phyloP scores from a whole-genome alignment of 495 filamentous ascomycete species.

The Penicillium longicatenatum region DNA sequence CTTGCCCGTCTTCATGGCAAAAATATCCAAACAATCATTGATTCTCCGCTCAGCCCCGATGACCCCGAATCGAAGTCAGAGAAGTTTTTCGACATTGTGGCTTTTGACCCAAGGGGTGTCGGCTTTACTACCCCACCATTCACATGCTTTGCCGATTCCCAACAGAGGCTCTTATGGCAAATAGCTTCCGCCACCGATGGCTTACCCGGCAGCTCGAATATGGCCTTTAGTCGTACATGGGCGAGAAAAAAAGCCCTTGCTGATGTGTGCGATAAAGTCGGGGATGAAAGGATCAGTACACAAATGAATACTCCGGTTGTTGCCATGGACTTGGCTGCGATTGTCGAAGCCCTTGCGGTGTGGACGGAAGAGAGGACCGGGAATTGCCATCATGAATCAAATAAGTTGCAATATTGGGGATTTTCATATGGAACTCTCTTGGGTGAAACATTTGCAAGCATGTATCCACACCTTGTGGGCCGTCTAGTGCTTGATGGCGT shows the following conservation, averaged over 20 bases:
- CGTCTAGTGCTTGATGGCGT: constrained; percentile 1
- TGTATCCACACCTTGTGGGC: neutral
- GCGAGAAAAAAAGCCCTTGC: neutral
- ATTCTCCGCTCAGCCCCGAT: neutral
- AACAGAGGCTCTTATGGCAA: neutral
- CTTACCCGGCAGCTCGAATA: neutral
- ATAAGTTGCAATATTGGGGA: neutral
- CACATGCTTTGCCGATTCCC: neutral
- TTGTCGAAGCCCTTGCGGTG: neutral
- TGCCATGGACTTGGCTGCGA: neutral
- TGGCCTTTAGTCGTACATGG: neutral
- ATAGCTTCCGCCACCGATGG: neutral
- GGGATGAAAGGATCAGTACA: neutral
- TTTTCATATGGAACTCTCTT: neutral
- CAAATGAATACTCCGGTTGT: neutral
- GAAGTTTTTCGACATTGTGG: neutral
- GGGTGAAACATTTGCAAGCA: neutral
- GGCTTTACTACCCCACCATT: neutral
- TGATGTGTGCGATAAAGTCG: neutral
- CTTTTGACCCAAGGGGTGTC: neutral
- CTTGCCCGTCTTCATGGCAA: too few relatives aligned
- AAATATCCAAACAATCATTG: neutral
- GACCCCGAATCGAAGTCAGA: neutral
- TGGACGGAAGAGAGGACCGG: neutral
- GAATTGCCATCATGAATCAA: too few relatives aligned